Conservation (phyloP, 2,329 filamentous ascomycete genomes). For the Penicillium verrucosum region DNA sequence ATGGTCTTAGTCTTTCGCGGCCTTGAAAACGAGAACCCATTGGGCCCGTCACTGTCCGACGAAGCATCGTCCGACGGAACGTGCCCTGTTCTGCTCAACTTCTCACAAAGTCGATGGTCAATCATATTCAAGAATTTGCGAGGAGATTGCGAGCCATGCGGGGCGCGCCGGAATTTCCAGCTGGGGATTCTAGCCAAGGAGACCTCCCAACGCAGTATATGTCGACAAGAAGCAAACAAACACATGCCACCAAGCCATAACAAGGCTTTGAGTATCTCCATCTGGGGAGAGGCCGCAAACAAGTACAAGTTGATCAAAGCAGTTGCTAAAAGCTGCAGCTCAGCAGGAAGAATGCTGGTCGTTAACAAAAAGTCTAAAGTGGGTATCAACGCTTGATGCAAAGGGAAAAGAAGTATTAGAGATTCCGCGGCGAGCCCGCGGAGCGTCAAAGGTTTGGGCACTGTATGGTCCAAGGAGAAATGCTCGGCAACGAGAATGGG, state of each 20-base stretch:
- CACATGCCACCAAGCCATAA: slow-evolving; percentile 80
- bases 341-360: slow-evolving; percentile 80
- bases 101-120: slow-evolving; percentile 48
- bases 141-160: slow-evolving; percentile 36
- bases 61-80: slow-evolving; percentile 33
- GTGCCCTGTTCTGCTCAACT: slow-evolving; percentile 42
- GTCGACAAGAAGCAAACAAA: slow-evolving; percentile 68
- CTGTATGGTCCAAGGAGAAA: slow-evolving; percentile 33
- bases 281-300: slow-evolving; percentile 75
- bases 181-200: slow-evolving; percentile 81
- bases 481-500: slow-evolving; percentile 60
- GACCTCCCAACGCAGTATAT: slow-evolving; percentile 78
- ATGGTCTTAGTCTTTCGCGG: slow-evolving; percentile 35
- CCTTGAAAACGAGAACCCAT: slow-evolving; percentile 27
- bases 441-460: slow-evolving; percentile 31
- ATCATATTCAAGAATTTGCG: slow-evolving; percentile 42
- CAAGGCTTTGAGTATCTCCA: slow-evolving; percentile 77
- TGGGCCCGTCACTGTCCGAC: slow-evolving; percentile 39
- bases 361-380: slow-evolving; percentile 78
- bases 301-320: slow-evolving; percentile 77
- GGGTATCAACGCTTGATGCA: slow-evolving; percentile 73
- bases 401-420: slow-evolving; percentile 68
- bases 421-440: slow-evolving; percentile 54
- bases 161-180: slow-evolving; percentile 74
- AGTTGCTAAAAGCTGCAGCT: slow-evolving; percentile 81